Conservation (phyloP, 768 basidiomycete species). For the Xerocomellus dryophilus region DNA sequence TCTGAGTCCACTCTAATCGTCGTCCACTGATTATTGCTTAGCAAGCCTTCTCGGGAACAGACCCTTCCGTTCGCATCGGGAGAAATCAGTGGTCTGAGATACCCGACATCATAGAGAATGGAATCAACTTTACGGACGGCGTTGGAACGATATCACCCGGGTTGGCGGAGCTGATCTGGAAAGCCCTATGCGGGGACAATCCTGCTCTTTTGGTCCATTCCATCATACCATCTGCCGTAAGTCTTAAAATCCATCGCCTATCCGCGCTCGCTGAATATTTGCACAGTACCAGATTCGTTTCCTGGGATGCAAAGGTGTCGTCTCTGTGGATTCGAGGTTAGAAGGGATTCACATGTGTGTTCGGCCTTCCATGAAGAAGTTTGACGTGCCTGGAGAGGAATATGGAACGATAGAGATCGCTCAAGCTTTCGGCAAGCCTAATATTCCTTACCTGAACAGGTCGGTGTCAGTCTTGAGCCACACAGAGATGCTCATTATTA, state of each 20-base stretch:
- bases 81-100: slow-evolving; percentile 62
- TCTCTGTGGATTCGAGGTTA: slow-evolving; percentile 57
- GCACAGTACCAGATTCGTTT: slow-evolving; percentile 78
- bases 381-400: slow-evolving; percentile 47
- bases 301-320: slow-evolving; percentile 80
- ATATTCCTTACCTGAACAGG: slow-evolving; percentile 70
- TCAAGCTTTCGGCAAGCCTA: slow-evolving; percentile 56
- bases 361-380: slow-evolving; percentile 74
- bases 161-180: slow-evolving; percentile 61
- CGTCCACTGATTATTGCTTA: slow-evolving; percentile 12
- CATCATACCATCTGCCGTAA: slow-evolving; percentile 59
- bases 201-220: slow-evolving; percentile 32
- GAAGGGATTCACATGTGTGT: slow-evolving; percentile 64
- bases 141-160: slow-evolving; percentile 71
- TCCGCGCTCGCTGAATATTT: not conserved
- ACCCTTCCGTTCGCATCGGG: slow-evolving; percentile 60
- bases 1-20: not conserved
- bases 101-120: slow-evolving; percentile 48
- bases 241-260: slow-evolving; percentile 20
- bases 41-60: slow-evolving; percentile 83
- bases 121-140: slow-evolving; percentile 67
- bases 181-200: slow-evolving; percentile 45
- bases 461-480: slow-evolving; percentile 38
- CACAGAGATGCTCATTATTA: too few species aligned
- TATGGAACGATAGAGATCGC: slow-evolving; percentile 73